A percentile compares a stretch with the other conserved stretches of the same genome.
These are phyloP conservation scores for Fragosphaeria purpurea DNA, from an alignment of 2,329 filamentous ascomycete genomes.

Conservation along the genomic window DNA sequence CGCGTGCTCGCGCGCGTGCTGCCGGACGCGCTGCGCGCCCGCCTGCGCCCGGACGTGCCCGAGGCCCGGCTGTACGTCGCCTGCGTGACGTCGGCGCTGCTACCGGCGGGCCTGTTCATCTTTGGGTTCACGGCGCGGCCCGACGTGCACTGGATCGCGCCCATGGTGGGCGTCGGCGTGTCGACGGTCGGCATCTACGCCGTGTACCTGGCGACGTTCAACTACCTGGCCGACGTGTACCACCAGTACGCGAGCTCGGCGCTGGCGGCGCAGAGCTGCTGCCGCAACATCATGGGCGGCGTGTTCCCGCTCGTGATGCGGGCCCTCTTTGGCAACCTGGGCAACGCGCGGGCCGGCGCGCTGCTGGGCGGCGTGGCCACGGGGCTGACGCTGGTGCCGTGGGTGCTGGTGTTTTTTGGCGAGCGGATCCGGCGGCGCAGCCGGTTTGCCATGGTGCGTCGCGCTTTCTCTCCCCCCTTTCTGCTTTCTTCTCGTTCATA, in stretches of 20 bases:
- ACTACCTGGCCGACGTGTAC: constrained; percentile 85
- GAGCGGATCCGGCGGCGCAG: constrained; percentile 65
- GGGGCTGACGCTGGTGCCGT: constrained; percentile 69
- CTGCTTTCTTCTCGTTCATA: not conserved
- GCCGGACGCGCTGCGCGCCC: constrained; percentile 30
- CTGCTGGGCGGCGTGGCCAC: constrained; percentile 64
- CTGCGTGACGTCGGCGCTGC: constrained; percentile 62
- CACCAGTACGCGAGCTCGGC: constrained; percentile 77
- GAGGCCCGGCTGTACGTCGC: constrained; percentile 77
- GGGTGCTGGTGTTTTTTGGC: constrained; percentile 73
- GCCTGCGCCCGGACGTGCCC: constrained; percentile 45
- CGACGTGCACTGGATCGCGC: constrained; percentile 60
- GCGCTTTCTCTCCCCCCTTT: not conserved
- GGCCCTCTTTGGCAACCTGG: constrained; percentile 63
- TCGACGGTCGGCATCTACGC: constrained; percentile 80
- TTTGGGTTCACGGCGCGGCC: constrained; percentile 62
- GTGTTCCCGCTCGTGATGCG: constrained; percentile 69
- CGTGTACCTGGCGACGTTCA: constrained; percentile 82
- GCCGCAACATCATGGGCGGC: constrained; percentile 73
- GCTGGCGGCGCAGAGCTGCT: constrained; percentile 76
- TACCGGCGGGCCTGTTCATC: constrained; percentile 73
- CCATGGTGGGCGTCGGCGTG: constrained; percentile 58
- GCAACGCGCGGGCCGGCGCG: constrained; percentile 60
- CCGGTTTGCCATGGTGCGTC: constrained; percentile 58
- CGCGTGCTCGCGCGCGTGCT: constrained; percentile 41